Evolutionary conservation across 148 eudicot genomes (phyloP).

Genomic region (Agrostemma githago): DNA sequence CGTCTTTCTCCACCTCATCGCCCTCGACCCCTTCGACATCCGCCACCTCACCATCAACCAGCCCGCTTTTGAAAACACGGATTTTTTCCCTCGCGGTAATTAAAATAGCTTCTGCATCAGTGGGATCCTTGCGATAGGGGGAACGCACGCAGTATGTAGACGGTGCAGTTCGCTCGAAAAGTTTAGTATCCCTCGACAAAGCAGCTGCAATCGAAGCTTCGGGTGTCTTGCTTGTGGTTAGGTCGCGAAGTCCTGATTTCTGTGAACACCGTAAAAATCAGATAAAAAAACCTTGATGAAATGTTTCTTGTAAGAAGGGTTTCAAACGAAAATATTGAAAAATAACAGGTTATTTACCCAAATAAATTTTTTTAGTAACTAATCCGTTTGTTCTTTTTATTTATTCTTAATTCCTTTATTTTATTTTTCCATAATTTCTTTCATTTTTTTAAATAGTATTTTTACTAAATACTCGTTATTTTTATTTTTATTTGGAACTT

Average conservation of each 20-base stretch:
- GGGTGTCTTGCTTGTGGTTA: constrained; percentile 93
- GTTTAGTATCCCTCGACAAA: constrained; percentile 84
- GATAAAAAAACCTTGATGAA: not conserved
- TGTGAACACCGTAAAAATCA: constrained; percentile 17
- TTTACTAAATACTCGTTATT: too few relatives aligned
- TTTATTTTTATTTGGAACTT: too few relatives aligned
- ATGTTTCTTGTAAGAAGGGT: not conserved
- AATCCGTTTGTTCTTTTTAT: too few relatives aligned
- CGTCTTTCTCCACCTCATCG: constrained; percentile 76
- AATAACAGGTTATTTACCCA: not conserved
- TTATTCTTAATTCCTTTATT: too few relatives aligned
- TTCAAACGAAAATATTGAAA: not conserved
- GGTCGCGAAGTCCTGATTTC: constrained; percentile 94
- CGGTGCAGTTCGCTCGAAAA: constrained; percentile 94
- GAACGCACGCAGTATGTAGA: constrained; percentile 83
- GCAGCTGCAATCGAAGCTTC: constrained; percentile 98
- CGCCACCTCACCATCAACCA: constrained; percentile 56
- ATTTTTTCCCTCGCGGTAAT: constrained; percentile 72
- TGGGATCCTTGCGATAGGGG: constrained; percentile 79
- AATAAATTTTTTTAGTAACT: too few relatives aligned
- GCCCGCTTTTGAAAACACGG: constrained; percentile 51
- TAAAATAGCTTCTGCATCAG: constrained; percentile 60
- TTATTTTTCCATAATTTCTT: too few relatives aligned
- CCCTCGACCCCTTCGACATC: constrained; percentile 54
- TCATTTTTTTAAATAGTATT: too few relatives aligned